Conservation (phyloP, 345 rosid genomes). For the Eucalyptus regnans region DNA sequence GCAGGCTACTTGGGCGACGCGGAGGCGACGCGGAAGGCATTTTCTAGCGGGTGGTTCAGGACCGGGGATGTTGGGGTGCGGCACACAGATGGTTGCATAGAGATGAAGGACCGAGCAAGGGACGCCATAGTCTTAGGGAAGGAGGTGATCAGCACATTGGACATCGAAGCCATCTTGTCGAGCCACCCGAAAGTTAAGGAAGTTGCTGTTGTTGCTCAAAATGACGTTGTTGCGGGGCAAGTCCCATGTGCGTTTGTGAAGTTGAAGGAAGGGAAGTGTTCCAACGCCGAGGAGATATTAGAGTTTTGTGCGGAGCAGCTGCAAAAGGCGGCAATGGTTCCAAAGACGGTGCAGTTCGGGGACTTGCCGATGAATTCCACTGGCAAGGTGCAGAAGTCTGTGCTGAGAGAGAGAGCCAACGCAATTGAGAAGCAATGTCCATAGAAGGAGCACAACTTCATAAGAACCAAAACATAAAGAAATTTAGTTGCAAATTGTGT, state of each 20-base stretch:
- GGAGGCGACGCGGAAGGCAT: conserved; percentile 29
- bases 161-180: conserved; percentile 26
- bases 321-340: conserved; percentile 22
- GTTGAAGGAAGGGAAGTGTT: conserved; percentile 18
- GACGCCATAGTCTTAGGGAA: conserved; percentile 13
- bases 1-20: conserved; percentile 37
- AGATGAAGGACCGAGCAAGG: conserved; percentile 49
- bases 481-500: background rate
- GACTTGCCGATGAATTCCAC: conserved; percentile 39
- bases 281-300: conserved; percentile 13
- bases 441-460: background rate
- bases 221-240: background rate
- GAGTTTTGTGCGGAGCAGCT: conserved; percentile 13
- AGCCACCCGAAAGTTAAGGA: conserved; percentile 26
- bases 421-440: conserved; percentile 1
- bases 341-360: conserved; percentile 15
- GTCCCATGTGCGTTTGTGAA: conserved; percentile 39
- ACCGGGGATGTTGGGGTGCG: conserved; percentile 51
- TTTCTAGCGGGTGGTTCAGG: conserved; percentile 48
- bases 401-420: conserved; percentile 24
- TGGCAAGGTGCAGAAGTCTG: conserved; percentile 35
- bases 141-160: conserved; percentile 24
- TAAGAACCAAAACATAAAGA: background rate
- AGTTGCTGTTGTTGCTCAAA: conserved; percentile 27
- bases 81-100: conserved; percentile 29